A percentile compares a stretch with the other conserved stretches of the same genome.
Evolutionary conservation across 1,139 yeast genomes (phyloP).

Genomic region (Kazachstania sp.): DNA sequence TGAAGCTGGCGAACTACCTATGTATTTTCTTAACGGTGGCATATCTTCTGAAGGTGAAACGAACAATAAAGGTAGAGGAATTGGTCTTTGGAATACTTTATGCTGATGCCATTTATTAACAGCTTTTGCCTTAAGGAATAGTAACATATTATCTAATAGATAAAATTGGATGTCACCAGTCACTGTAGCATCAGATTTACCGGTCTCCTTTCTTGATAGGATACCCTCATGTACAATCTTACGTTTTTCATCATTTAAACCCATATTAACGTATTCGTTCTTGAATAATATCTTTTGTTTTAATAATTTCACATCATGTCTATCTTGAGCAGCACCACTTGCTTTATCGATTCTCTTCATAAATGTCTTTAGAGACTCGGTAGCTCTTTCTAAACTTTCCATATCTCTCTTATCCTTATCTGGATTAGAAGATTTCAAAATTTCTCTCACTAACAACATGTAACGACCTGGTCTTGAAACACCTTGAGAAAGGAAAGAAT

Average conservation of each 20-base stretch:
- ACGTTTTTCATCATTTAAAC: conserved; percentile 72
- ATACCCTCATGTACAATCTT: conserved; percentile 41
- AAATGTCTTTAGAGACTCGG: conserved; percentile 66
- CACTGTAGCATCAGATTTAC: conserved; percentile 24
- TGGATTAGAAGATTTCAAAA: conserved; percentile 64
- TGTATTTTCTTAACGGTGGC: conserved; percentile 47
- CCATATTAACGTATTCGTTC: conserved; percentile 85
- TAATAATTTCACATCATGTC: conserved; percentile 80
- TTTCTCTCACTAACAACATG: conserved; percentile 75
- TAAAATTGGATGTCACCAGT: conserved; percentile 66
- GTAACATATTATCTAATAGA: conserved; percentile 76
- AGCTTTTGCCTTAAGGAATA: conserved; percentile 78
- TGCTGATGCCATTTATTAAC: conserved; percentile 87
- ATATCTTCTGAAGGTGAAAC: conserved; percentile 72
- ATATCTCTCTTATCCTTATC: conserved; percentile 54
- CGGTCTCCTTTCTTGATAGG: conserved; percentile 29
- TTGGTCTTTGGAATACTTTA: conserved; percentile 87
- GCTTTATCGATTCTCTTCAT: conserved; percentile 77
- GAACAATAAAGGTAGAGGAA: conserved; percentile 76
- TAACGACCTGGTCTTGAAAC: conserved; percentile 94
- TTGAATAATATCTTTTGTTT: conserved; percentile 66
- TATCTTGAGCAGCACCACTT: conserved; percentile 90
- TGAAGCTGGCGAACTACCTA: conserved; percentile 33
- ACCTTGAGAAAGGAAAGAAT: conserved; percentile 90
- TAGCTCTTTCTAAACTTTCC: conserved; percentile 61